Evolutionary conservation across 257 asterid genomes (phyloP).

Genomic region (Salvia hispanica): DNA sequence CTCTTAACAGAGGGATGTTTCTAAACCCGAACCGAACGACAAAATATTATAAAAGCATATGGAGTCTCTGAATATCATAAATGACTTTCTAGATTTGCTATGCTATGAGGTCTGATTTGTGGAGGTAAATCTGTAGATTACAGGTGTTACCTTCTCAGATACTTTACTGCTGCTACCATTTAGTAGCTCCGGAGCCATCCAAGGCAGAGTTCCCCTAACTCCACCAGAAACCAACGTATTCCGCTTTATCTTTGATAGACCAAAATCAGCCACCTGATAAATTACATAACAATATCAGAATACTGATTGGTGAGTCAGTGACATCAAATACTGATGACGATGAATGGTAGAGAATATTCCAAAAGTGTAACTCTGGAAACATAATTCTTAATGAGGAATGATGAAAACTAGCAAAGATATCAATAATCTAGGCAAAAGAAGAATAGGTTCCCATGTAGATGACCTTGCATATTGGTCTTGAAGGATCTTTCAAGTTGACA

Average conservation of each 20-base stretch:
- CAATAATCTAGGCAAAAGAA: slow-evolving; percentile 5
- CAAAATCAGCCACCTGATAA: slow-evolving; percentile 90
- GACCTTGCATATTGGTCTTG: slow-evolving; percentile 97
- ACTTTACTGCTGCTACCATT: slow-evolving; percentile 82
- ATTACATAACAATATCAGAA: slow-evolving; percentile 28
- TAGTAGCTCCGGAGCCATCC: slow-evolving; percentile 98
- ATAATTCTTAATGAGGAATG: neutral
- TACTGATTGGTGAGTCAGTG: slow-evolving; percentile 11
- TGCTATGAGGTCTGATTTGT: slow-evolving; percentile 17
- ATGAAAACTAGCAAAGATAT: slow-evolving; percentile 12
- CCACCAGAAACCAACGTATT: slow-evolving; percentile 97
- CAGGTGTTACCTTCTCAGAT: slow-evolving; percentile 78
- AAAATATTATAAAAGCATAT: neutral
- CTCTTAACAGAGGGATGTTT: neutral
- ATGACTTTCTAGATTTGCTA: slow-evolving; percentile 17
- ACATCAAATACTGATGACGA: neutral
- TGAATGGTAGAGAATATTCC: neutral
- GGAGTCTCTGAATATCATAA: neutral
- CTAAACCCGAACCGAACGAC: slow-evolving; percentile 8
- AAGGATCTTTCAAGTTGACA: slow-evolving; percentile 87
- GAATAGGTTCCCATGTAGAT: slow-evolving; percentile 5
- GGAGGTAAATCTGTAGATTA: slow-evolving; percentile 9
- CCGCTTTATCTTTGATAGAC: slow-evolving; percentile 80
- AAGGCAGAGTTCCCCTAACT: slow-evolving; percentile 91
- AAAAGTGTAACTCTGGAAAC: neutral